phyloP scores from a whole-genome alignment of 805 yeast genomes.

The Jamesozyma lodderae region DNA sequence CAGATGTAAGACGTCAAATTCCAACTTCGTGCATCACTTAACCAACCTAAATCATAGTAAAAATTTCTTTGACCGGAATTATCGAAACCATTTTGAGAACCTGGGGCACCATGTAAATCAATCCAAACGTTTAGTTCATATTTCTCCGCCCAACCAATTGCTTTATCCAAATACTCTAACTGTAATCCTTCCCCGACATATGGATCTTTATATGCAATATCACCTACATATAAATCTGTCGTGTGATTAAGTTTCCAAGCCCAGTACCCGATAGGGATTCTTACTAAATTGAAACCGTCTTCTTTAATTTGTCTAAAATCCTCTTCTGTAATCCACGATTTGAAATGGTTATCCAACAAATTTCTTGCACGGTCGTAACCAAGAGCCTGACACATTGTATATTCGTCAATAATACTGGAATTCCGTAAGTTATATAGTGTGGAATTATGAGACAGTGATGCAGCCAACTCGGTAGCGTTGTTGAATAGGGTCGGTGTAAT shows the following conservation, averaged over 20 bases:
- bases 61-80: slow-evolving; percentile 59
- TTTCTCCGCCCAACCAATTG: slow-evolving; percentile 57
- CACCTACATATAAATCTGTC: slow-evolving; percentile 9
- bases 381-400: slow-evolving; percentile 39
- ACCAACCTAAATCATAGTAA: slow-evolving; percentile 37
- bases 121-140: slow-evolving; percentile 59
- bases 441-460: slow-evolving; percentile 17
- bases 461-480: slow-evolving; percentile 24
- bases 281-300: slow-evolving; percentile 57
- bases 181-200: slow-evolving; percentile 51
- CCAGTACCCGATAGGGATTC: slow-evolving; percentile 80
- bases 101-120: slow-evolving; percentile 76
- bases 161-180: slow-evolving; percentile 51
- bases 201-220: slow-evolving; percentile 40
- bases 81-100: slow-evolving; percentile 81
- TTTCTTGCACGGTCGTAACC: slow-evolving; percentile 39
- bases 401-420: slow-evolving; percentile 47
- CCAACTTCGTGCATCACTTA: slow-evolving; percentile 32
- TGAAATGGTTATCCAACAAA: slow-evolving; percentile 46
- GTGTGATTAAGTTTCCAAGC: slow-evolving; percentile 41
- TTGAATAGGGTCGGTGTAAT: slow-evolving; percentile 52
- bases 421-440: slow-evolving; percentile 5
- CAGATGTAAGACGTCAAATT: slow-evolving; percentile 43
- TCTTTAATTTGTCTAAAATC: slow-evolving; percentile 45
- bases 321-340: slow-evolving; percentile 46